phyloP scores from a whole-genome alignment of 176 grass and related monocot genomes.

The Alopecurus myosuroides region DNA sequence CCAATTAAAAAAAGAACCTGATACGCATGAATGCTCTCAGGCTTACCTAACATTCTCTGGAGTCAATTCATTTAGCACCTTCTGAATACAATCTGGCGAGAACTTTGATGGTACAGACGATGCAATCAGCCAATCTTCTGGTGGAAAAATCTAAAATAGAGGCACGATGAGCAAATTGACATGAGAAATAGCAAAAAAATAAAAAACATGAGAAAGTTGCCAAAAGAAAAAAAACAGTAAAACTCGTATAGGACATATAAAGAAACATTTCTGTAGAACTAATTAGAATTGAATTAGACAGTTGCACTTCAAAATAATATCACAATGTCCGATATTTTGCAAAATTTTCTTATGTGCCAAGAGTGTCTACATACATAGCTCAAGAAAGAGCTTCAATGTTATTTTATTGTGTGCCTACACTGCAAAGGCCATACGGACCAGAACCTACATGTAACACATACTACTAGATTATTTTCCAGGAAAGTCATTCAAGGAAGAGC shows the following conservation, averaged over 20 bases:
- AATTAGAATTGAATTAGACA: not conserved
- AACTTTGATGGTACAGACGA: conserved; percentile 74
- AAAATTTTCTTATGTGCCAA: not conserved
- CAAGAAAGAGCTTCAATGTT: not conserved
- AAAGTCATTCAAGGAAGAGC: not conserved
- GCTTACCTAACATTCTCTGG: conserved; percentile 82
- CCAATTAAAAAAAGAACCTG: not conserved
- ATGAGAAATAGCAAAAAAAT: not conserved
- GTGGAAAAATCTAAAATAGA: conserved; percentile 63
- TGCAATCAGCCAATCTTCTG: conserved; percentile 85
- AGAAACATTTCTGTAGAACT: not conserved
- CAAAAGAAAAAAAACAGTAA: not conserved
- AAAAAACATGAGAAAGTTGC: not conserved
- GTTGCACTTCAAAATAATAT: not conserved
- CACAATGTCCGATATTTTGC: not conserved
- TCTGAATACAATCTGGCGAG: conserved; percentile 67
- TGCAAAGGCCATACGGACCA: not conserved
- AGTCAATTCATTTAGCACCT: conserved; percentile 76
- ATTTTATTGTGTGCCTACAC: not conserved
- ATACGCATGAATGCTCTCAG: conserved; percentile 2
- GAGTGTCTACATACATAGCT: not conserved
- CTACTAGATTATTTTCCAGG: not conserved
- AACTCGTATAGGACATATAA: not conserved
- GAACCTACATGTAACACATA: not conserved
- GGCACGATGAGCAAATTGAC: not conserved